A percentile compares a stretch with the other conserved stretches of the same genome.
These are phyloP conservation scores for Sarocladiaceae sp. DNA, from an alignment of 2,329 filamentous ascomycete genomes.

Conservation along the genomic window DNA sequence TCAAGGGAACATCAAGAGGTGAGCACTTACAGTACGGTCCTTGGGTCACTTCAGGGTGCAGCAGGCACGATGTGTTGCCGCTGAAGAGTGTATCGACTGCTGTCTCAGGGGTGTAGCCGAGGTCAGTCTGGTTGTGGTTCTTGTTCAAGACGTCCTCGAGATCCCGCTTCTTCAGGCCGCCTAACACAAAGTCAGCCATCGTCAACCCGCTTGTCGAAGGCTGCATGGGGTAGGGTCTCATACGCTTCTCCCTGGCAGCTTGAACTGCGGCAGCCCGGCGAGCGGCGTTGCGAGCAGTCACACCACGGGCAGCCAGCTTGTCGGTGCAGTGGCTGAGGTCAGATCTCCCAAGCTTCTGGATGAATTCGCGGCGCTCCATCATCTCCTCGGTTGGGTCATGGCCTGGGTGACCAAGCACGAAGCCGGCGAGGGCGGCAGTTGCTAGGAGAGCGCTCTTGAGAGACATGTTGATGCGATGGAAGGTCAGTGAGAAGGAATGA, in stretches of 20 bases:
- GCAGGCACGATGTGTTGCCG: constrained; percentile 35
- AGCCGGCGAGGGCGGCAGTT: not conserved
- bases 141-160: constrained; percentile 25
- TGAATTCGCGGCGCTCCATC: constrained; percentile 40
- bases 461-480: too few relatives aligned
- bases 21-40: constrained; percentile 35
- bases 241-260: constrained; percentile 33
- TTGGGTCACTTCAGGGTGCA: constrained; percentile 44
- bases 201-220: not conserved
- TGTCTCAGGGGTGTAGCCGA: constrained; percentile 24
- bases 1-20: not conserved
- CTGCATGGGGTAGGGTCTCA: not conserved
- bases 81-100: constrained; percentile 29
- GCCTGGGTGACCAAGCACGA: constrained; percentile 41
- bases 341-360: constrained; percentile 28
- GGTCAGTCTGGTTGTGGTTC: constrained; percentile 30
- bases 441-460: not conserved
- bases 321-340: constrained; percentile 40
- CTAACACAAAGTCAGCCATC: not conserved
- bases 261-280: constrained; percentile 36
- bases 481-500: too few relatives aligned
- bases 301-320: constrained; percentile 39
- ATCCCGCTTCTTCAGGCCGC: constrained; percentile 19
- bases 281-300: constrained; percentile 35
- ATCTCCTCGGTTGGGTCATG: constrained; percentile 42